A percentile compares a stretch with the other conserved stretches of the same genome.
Conservation (phyloP, 2,329 filamentous ascomycete species). For the Paraphaeosphaeria sporulosa region DNA sequence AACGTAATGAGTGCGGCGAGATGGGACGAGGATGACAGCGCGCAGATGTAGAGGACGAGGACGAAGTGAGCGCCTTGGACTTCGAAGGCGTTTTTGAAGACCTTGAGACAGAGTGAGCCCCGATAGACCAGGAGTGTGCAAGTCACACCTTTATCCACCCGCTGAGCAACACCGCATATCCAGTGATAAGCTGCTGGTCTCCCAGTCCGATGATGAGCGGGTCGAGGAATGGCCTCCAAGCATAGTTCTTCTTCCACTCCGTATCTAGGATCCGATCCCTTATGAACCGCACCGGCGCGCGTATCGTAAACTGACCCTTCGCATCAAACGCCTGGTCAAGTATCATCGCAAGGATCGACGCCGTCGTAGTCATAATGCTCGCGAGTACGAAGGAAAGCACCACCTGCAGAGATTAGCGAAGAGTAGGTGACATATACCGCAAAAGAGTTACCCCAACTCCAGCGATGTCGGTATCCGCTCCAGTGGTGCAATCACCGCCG, state of each 20-base stretch:
- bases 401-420: conserved; percentile 24
- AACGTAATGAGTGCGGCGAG: conserved; percentile 43
- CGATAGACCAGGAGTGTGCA: background rate
- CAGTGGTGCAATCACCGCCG: conserved; percentile 29
- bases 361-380: conserved; percentile 38
- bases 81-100: conserved; percentile 33
- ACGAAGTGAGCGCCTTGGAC: conserved; percentile 42
- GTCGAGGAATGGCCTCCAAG: conserved; percentile 40
- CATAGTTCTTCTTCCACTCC: conserved; percentile 41
- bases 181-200: conserved; percentile 43
- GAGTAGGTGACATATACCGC: background rate
- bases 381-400: conserved; percentile 41
- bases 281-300: conserved; percentile 31
- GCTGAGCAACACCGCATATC: conserved; percentile 41
- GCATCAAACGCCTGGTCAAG: conserved; percentile 39
- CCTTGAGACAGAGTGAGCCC: conserved; percentile 16
- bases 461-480: conserved; percentile 41
- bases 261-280: conserved; percentile 34
- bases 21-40: conserved; percentile 40
- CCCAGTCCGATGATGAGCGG: conserved; percentile 42
- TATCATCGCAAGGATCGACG: conserved; percentile 43
- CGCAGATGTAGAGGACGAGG: conserved; percentile 42
- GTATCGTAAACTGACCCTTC: conserved; percentile 32
- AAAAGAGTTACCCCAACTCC: conserved; percentile 31
- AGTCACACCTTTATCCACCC: conserved; percentile 38